Conservation (phyloP, 2,329 filamentous ascomycete species). For the Arthrobotrys sinensis region DNA sequence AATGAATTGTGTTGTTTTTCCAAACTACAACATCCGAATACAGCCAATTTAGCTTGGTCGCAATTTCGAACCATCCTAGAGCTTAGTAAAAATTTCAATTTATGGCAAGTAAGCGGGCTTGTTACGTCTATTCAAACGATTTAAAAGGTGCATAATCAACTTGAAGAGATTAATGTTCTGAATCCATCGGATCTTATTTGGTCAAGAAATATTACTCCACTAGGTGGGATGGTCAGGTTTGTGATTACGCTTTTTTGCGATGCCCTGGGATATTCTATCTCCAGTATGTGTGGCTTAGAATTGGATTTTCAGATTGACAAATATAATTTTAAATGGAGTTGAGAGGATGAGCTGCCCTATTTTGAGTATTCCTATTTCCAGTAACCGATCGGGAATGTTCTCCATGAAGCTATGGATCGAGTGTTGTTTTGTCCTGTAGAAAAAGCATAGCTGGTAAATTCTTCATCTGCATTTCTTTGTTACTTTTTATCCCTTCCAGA, state of each 20-base stretch:
- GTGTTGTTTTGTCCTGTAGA: slow-evolving; percentile 50
- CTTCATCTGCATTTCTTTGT: slow-evolving; percentile 41
- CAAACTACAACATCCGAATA: not conserved
- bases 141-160: slow-evolving; percentile 6
- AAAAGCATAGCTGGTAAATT: slow-evolving; percentile 21
- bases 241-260: slow-evolving; percentile 47
- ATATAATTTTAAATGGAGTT: slow-evolving; percentile 47
- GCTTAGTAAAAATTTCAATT: too few species aligned
- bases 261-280: slow-evolving; percentile 39
- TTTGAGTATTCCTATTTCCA: slow-evolving; percentile 22
- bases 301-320: slow-evolving; percentile 41
- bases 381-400: slow-evolving; percentile 28
- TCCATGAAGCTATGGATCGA: slow-evolving; percentile 56
- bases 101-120: slow-evolving; percentile 26
- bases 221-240: slow-evolving; percentile 45
- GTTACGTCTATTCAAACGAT: slow-evolving; percentile 10
- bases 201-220: slow-evolving; percentile 3
- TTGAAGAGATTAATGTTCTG: slow-evolving; percentile 38
- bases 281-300: slow-evolving; percentile 4
- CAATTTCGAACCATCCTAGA: too few species aligned
- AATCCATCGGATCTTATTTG: slow-evolving; percentile 37
- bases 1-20: slow-evolving; percentile 1
- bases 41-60: too few species aligned
- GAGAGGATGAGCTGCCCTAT: slow-evolving; percentile 16
- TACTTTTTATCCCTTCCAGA: slow-evolving; percentile 49